phyloP scores from a whole-genome alignment of 495 filamentous ascomycete genomes.

The Neurospora africana region DNA sequence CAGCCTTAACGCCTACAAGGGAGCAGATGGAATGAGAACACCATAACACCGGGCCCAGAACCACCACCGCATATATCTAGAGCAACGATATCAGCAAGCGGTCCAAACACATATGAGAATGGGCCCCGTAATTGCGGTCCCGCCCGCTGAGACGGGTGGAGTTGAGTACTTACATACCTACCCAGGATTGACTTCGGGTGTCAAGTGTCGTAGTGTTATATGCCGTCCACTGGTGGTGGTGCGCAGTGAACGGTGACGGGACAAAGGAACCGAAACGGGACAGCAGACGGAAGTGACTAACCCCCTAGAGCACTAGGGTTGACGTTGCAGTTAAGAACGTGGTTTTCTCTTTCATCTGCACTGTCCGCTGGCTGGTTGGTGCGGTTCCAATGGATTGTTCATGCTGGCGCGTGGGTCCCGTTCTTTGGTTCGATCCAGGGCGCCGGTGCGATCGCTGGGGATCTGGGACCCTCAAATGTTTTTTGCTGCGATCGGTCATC shows the following conservation, averaged over 20 bases:
- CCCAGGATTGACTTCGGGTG: too few relatives aligned
- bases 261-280: background rate
- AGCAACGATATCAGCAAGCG: background rate
- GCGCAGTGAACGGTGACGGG: background rate
- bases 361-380: background rate
- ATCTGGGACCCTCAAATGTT: background rate
- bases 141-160: background rate
- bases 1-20: background rate
- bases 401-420: slow-evolving; percentile 2
- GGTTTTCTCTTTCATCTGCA: background rate
- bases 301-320: background rate
- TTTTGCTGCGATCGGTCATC: background rate
- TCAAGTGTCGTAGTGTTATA: background rate
- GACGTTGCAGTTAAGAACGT: background rate
- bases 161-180: background rate
- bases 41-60: background rate
- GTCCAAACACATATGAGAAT: background rate
- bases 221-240: background rate
- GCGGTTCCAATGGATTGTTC: background rate
- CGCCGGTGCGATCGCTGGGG: background rate
- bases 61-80: background rate
- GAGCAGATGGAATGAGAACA: background rate
- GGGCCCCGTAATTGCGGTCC: background rate
- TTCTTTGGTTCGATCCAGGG: slow-evolving; percentile 8
- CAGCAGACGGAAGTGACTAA: background rate